Evolutionary conservation across 331 rosid species (phyloP).

Genomic region (Malus hybrid): DNA sequence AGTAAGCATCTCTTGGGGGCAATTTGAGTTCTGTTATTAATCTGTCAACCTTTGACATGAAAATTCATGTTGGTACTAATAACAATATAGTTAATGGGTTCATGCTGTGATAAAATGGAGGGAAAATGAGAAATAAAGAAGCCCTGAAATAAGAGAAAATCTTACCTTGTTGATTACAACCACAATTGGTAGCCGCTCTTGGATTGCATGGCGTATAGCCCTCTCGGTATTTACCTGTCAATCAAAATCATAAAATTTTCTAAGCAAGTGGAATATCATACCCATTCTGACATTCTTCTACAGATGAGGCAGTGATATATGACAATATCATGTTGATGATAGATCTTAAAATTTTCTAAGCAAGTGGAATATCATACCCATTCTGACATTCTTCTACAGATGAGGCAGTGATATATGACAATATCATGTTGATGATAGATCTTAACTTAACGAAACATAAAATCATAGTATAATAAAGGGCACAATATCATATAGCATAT

Average conservation of each 20-base stretch:
- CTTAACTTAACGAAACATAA: background rate
- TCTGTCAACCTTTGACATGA: slow-evolving; percentile 67
- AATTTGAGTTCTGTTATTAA: slow-evolving; percentile 90
- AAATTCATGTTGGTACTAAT: background rate
- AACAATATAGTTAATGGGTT: background rate
- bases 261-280: background rate
- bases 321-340: background rate
- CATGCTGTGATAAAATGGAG: background rate
- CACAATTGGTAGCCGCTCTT: slow-evolving; percentile 78
- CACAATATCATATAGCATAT: background rate
- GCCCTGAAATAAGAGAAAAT: background rate
- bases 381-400: background rate
- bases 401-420: background rate
- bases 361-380: background rate
- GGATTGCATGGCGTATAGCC: slow-evolving; percentile 97
- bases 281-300: background rate
- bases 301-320: background rate
- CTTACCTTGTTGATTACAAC: slow-evolving; percentile 87
- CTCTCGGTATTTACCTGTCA: slow-evolving; percentile 89
- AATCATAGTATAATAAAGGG: background rate
- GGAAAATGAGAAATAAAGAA: background rate
- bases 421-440: background rate
- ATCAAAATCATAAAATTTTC: background rate
- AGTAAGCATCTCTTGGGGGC: slow-evolving; percentile 95
- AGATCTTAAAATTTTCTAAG: background rate